Evolutionary conservation across 371 early-diverging fungal species (phyloP).

Genomic region (Rhizopus stolonifer): DNA sequence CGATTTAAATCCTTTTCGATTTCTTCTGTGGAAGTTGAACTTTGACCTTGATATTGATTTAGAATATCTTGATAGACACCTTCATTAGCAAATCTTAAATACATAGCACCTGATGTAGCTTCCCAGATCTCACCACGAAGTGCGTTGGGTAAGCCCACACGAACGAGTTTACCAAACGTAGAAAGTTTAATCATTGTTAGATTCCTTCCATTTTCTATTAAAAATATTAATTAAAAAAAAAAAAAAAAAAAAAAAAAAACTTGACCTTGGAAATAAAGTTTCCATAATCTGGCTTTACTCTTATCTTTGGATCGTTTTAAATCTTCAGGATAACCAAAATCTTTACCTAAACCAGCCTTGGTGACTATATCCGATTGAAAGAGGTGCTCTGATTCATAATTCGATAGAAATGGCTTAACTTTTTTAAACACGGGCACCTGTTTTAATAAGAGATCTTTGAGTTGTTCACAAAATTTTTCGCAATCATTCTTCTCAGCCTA

Average conservation of each 20-base stretch:
- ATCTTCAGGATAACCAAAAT: conserved; percentile 90
- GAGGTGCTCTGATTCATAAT: conserved; percentile 70
- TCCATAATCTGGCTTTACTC: conserved; percentile 79
- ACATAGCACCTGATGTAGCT: conserved; percentile 86
- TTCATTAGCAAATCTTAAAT: conserved; percentile 79
- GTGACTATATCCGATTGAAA: neutral
- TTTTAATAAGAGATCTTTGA: conserved; percentile 49
- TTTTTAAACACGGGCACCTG: conserved; percentile 72
- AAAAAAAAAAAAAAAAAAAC: no score
- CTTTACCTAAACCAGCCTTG: conserved; percentile 74
- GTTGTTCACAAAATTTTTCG: conserved; percentile 56
- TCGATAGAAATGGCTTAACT: conserved; percentile 75
- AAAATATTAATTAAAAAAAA: no score
- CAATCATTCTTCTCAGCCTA: conserved; percentile 50
- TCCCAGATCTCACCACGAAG: conserved; percentile 98
- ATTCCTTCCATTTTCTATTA: conserved; percentile 83
- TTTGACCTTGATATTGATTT: conserved; percentile 66
- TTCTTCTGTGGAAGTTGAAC: conserved; percentile 83
- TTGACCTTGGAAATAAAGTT: conserved; percentile 68
- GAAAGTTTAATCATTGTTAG: conserved; percentile 79
- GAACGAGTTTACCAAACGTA: conserved; percentile 86
- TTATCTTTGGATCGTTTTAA: conserved; percentile 72
- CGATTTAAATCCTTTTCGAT: conserved; percentile 97
- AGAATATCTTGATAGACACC: conserved; percentile 84
- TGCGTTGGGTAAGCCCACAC: conserved; percentile 89